phyloP scores from a whole-genome alignment of 371 early-diverging fungal genomes.

The Dichotomocladium elegans region DNA sequence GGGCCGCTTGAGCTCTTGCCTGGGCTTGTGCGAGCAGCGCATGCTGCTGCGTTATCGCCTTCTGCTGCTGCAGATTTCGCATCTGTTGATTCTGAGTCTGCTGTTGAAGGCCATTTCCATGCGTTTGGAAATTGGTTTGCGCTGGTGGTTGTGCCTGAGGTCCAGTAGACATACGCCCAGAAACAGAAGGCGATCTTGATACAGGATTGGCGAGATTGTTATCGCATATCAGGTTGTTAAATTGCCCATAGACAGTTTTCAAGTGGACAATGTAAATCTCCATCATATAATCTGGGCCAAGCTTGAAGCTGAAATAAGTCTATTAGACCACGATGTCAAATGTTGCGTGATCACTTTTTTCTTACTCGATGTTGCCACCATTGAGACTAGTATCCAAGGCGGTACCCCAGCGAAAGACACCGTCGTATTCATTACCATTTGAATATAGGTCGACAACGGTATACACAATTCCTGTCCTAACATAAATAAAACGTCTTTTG shows the following conservation, averaged over 20 bases:
- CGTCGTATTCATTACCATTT: constrained; percentile 45
- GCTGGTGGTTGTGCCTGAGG: constrained; percentile 21
- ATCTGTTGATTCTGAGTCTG: constrained; percentile 22
- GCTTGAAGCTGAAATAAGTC: constrained; percentile 45
- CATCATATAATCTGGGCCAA: constrained; percentile 57
- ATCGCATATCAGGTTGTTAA: constrained; percentile 50
- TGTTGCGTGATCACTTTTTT: background rate
- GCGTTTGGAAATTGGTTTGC: constrained; percentile 19
- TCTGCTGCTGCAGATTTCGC: constrained; percentile 29
- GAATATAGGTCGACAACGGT: constrained; percentile 52
- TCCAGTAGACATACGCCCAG: constrained; percentile 31
- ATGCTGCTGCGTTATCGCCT: constrained; percentile 28
- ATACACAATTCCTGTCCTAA: constrained; percentile 40
- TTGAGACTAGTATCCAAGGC: constrained; percentile 49
- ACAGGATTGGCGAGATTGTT: constrained; percentile 47
- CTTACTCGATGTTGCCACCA: constrained; percentile 57
- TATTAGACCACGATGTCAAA: background rate
- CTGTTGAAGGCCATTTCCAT: constrained; percentile 10
- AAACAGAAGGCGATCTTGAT: constrained; percentile 42
- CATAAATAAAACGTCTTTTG: background rate
- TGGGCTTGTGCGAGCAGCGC: constrained; percentile 19
- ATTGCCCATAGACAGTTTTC: constrained; percentile 49
- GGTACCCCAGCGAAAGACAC: constrained; percentile 59
- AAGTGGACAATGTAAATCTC: constrained; percentile 53
- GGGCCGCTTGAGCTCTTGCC: constrained; percentile 13